Base-by-base conservation (phyloP, 768 basidiomycete genomes). In the Lepiota brunneoincarnata region DNA sequence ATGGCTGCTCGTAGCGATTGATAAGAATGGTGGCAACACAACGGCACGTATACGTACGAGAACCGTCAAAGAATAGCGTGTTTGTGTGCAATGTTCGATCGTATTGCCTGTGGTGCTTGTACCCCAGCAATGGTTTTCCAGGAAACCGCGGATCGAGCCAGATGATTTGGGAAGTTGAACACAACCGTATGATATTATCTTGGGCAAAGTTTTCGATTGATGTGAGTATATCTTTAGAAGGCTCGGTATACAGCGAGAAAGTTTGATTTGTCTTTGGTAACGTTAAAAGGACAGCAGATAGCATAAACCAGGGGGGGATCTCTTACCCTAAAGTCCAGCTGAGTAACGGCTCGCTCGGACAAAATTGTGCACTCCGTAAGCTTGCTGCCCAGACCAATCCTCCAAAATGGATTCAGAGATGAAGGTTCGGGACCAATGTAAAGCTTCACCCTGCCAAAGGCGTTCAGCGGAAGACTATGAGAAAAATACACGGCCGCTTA, bases 111-210 rank as follows among this genome's bases (percentile, higher is more conserved):
- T 75, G 70, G 64, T 93, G 90, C 50, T 76, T 80, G 59, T 78
- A 78, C 3, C 77, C 80, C 7, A 92, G 59, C 3, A 91, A 62
- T 5, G 89, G 86, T 55, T 70, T 80, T 20, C 64, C 64, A n/a
- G 76, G 67, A 60, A 75, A 78, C 28, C 89, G 79, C 24, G 74
- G 69, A 61, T 93, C 90, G 24, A 91, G 64, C 89, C 90, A 92
- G 12, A 85, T 58, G 14, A 91, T 60, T 41, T 86, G 75, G 1
- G 70, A 72, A 1, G 87, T 91, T 1, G 88, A 82, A 26, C 75
- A 77, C 2, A 89, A 58, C 2, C 79, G 76, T 26, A 84, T 61
- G 36, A 84, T 65, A 41, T 77, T 63, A 54, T 81, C 75, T 4
- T 67, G 62, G 5, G 58, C 58, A 15, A 70, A 63, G 55, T 74